Conservation (phyloP, 495 filamentous ascomycete genomes). For the Parathielavia appendiculata region DNA sequence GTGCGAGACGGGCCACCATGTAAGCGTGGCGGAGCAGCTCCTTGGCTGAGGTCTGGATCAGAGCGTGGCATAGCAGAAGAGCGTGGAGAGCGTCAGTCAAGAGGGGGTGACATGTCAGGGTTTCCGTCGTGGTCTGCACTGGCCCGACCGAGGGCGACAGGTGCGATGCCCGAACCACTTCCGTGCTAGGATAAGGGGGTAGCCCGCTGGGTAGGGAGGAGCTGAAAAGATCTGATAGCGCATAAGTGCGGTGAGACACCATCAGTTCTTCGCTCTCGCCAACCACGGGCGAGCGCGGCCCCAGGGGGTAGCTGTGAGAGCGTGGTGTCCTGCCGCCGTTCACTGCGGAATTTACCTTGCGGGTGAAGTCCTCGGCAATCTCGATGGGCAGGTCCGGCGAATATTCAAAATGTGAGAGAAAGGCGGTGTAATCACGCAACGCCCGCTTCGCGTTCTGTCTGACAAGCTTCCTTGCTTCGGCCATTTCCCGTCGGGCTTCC, state of each 20-base stretch:
- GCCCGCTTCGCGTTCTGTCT: conserved; percentile 68
- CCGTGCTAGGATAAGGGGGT: conserved; percentile 51
- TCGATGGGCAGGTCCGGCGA: conserved; percentile 62
- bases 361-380: conserved; percentile 61
- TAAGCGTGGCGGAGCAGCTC: conserved; percentile 70
- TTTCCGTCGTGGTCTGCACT: conserved; percentile 50
- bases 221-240: conserved; percentile 52
- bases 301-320: conserved; percentile 7
- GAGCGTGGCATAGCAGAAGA: conserved; percentile 63
- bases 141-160: conserved; percentile 19
- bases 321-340: conserved; percentile 30
- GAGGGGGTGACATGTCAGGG: conserved; percentile 72
- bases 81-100: conserved; percentile 71
- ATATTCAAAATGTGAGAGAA: conserved; percentile 68
- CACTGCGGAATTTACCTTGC: conserved; percentile 56
- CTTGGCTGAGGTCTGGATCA: conserved; percentile 67
- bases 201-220: conserved; percentile 51
- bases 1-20: conserved; percentile 69
- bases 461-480: conserved; percentile 60
- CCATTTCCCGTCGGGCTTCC: conserved; percentile 41
- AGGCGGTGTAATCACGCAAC: conserved; percentile 62
- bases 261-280: not conserved
- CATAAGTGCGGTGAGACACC: conserved; percentile 33
- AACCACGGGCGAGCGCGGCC: conserved; percentile 13
- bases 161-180: conserved; percentile 25